These are phyloP conservation scores for Mayamaea pseudoterrestris DNA, from an alignment of 108 stramenopile genomes.

Conservation along the genomic window DNA sequence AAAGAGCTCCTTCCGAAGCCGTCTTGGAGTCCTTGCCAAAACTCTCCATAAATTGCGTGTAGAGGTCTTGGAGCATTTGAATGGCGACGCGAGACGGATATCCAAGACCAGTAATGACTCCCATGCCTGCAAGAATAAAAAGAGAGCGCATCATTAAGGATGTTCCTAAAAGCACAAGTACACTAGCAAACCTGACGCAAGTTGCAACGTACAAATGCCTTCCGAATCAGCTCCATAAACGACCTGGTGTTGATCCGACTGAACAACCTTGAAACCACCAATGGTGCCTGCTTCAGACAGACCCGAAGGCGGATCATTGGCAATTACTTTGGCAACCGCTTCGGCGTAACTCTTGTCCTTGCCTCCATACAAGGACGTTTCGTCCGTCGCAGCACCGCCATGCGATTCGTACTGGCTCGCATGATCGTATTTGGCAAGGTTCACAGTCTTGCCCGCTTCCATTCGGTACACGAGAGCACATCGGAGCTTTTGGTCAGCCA, in stretches of 20 bases:
- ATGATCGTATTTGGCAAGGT: constrained; percentile 81
- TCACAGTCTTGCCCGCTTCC: constrained; percentile 28
- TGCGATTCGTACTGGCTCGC: constrained; percentile 59
- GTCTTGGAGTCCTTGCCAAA: constrained; percentile 55
- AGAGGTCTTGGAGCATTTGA: constrained; percentile 60
- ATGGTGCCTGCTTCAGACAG: constrained; percentile 39
- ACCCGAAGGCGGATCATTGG: constrained; percentile 65
- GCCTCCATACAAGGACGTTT: constrained; percentile 43
- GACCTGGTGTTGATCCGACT: constrained; percentile 78
- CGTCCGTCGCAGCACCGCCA: constrained; percentile 29
- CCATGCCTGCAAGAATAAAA: constrained; percentile 41
- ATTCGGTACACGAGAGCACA: constrained; percentile 71
- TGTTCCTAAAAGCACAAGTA: not conserved
- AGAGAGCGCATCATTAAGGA: constrained; percentile 1
- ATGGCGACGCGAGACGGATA: constrained; percentile 81
- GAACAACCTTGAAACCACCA: constrained; percentile 84
- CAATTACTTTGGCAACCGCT: constrained; percentile 58
- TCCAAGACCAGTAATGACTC: constrained; percentile 67
- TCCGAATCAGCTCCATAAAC: constrained; percentile 76
- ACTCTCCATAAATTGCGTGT: constrained; percentile 52
- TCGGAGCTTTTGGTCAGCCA: constrained; percentile 78
- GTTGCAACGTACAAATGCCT: constrained; percentile 69
- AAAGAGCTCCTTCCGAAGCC: constrained; percentile 54
- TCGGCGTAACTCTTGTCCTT: constrained; percentile 64
- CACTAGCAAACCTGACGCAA: not conserved